Evolutionary conservation across 1,284 basidiomycete species (phyloP).

Genomic region (Tilletia setariae): DNA sequence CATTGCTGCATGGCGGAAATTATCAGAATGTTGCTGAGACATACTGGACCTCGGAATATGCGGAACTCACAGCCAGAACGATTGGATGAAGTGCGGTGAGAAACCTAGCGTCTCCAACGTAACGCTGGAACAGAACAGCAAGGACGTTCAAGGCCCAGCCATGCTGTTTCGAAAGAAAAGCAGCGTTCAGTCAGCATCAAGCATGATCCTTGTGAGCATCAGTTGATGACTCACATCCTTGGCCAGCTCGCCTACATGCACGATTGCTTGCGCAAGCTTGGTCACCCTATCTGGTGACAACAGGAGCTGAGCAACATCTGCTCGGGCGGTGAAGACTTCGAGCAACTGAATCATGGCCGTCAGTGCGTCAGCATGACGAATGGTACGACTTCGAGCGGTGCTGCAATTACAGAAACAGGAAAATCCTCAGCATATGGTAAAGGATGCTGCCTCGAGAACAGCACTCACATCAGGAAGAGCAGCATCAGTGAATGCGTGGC

Average conservation of each 20-base stretch:
- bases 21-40: too few species aligned
- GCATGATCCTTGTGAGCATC: too few species aligned
- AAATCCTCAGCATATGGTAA: not conserved
- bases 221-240: not conserved
- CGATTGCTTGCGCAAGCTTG: not conserved
- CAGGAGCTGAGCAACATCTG: not conserved
- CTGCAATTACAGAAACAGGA: too few species aligned
- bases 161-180: not conserved
- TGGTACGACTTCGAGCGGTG: too few species aligned
- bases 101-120: not conserved
- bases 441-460: not conserved
- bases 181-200: too few species aligned
- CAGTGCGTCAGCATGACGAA: slow-evolving; percentile 19
- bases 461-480: slow-evolving; percentile 34
- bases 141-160: not conserved
- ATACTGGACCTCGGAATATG: too few species aligned
- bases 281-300: not conserved
- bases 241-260: not conserved
- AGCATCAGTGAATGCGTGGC: slow-evolving; percentile 27
- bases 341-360: slow-evolving; percentile 15
- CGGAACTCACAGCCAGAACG: not conserved
- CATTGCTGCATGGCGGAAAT: slow-evolving; percentile 9
- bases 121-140: not conserved
- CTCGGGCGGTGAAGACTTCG: not conserved
- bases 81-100: not conserved